A percentile compares a stretch with the other conserved stretches of the same genome.
Conservation (phyloP, 2,329 filamentous ascomycete genomes). For the Aspergillus sp. region DNA sequence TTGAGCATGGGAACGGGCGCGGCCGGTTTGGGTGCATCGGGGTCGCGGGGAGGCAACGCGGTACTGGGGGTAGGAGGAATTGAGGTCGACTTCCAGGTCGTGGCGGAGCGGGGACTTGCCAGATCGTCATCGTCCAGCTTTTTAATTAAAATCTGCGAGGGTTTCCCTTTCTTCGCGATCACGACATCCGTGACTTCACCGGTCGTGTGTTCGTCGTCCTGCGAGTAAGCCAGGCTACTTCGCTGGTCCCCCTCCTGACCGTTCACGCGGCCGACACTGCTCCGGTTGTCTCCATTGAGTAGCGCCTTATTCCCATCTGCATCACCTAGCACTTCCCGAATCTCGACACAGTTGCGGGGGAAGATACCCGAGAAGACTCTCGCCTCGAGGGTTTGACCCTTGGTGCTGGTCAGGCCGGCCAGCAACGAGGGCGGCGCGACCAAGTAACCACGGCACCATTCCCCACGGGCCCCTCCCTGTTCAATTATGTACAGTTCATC, state of each 20-base stretch:
- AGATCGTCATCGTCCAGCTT: constrained; percentile 30
- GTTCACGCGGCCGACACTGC: constrained; percentile 12
- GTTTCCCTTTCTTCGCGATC: constrained; percentile 34
- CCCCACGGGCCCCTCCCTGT: constrained; percentile 75
- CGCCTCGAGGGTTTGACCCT: constrained; percentile 89
- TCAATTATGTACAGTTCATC: constrained; percentile 99
- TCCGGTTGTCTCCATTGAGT: constrained; percentile 24
- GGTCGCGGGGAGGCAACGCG: constrained; percentile 49
- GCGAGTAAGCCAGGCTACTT: constrained; percentile 22
- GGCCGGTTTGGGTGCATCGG: constrained; percentile 64
- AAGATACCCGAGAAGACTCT: constrained; percentile 99
- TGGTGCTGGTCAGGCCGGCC: constrained; percentile 82
- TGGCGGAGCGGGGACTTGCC: constrained; percentile 25
- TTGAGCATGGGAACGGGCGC: constrained; percentile 97
- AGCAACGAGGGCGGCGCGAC: constrained; percentile 90
- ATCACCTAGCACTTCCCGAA: constrained; percentile 85
- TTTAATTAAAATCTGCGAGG: constrained; percentile 36
- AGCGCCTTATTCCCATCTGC: constrained; percentile 43
- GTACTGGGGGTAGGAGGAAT: constrained; percentile 28
- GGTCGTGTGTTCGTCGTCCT: constrained; percentile 18
- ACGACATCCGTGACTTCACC: constrained; percentile 29
- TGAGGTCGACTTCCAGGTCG: constrained; percentile 22
- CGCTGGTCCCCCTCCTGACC: constrained; percentile 23
- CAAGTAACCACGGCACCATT: constrained; percentile 94
- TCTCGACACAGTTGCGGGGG: constrained; percentile 87